Percentiles rank a stretch among this genome's conserved stretches.
These are phyloP conservation scores for Aquilaria sinensis DNA, from an alignment of 345 rosid genomes.

Conservation along the genomic window DNA sequence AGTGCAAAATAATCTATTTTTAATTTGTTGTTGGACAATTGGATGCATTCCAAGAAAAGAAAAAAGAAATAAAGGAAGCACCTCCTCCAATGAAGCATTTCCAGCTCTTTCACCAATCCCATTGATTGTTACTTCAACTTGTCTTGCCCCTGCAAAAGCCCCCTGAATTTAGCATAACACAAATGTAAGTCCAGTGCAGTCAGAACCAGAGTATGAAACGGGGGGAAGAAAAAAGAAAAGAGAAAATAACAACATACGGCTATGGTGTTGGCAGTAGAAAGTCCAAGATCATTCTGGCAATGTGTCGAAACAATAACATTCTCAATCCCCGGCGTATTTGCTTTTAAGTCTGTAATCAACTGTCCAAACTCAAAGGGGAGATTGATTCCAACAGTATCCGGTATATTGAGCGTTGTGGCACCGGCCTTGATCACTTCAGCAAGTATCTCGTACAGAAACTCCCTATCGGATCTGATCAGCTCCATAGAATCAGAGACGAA, in stretches of 20 bases:
- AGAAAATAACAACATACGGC: constrained; percentile 40
- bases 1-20: no score
- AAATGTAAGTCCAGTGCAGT: constrained; percentile 13
- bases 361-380: constrained; percentile 76
- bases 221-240: background rate
- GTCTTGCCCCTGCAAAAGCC: constrained; percentile 87
- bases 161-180: constrained; percentile 46
- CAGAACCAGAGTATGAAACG: background rate
- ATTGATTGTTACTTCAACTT: constrained; percentile 88
- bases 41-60: no score
- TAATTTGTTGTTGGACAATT: no score
- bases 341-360: constrained; percentile 81
- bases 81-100: constrained; percentile 98
- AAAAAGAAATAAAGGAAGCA: constrained; percentile 11
- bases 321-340: constrained; percentile 83
- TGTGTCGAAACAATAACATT: constrained; percentile 89
- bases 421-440: constrained; percentile 96
- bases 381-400: constrained; percentile 93
- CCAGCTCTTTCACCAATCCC: constrained; percentile 99
- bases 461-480: constrained; percentile 69
- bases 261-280: constrained; percentile 93
- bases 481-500: constrained; percentile 1
- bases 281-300: constrained; percentile 99
- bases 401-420: constrained; percentile 89
- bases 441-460: constrained; percentile 70